Percentiles rank a stretch among this genome's conserved stretches.
Evolutionary conservation across 192 early-diverging fungal genomes (phyloP).

Genomic region (Umbelopsis sp.): DNA sequence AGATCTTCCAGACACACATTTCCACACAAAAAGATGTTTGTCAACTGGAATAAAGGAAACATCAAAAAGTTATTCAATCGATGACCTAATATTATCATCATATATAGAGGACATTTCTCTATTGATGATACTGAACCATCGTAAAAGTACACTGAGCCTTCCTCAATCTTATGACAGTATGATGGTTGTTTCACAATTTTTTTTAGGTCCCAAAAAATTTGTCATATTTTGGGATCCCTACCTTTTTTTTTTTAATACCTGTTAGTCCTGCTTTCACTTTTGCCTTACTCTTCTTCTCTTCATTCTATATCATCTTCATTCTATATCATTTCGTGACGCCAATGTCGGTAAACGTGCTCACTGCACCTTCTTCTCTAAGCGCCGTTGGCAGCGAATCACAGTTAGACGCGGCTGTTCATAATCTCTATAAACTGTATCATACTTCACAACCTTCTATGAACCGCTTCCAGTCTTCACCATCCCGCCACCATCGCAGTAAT

Average conservation of each 20-base stretch:
- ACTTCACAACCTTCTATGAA: neutral
- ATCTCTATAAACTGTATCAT: neutral
- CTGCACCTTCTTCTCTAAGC: neutral
- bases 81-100: too few species aligned
- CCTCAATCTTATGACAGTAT: too few species aligned
- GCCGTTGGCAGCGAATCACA: neutral
- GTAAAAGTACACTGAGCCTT: too few species aligned
- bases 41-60: too few species aligned
- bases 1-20: too few species aligned
- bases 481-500: neutral
- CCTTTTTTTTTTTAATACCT: neutral
- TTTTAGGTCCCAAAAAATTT: too few species aligned
- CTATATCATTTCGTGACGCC: neutral
- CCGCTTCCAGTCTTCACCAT: neutral
- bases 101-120: too few species aligned
- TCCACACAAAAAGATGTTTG: too few species aligned
- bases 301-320: neutral
- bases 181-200: too few species aligned
- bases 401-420: neutral
- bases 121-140: too few species aligned
- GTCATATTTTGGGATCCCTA: neutral
- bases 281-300: neutral
- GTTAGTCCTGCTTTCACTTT: neutral
- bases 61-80: too few species aligned
- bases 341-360: slow-evolving; percentile 7